Percentiles rank a stretch among this genome's conserved stretches.
These are phyloP conservation scores for Tuber microsphaerosporum DNA, from an alignment of 495 filamentous ascomycete genomes.

Conservation along the genomic window DNA sequence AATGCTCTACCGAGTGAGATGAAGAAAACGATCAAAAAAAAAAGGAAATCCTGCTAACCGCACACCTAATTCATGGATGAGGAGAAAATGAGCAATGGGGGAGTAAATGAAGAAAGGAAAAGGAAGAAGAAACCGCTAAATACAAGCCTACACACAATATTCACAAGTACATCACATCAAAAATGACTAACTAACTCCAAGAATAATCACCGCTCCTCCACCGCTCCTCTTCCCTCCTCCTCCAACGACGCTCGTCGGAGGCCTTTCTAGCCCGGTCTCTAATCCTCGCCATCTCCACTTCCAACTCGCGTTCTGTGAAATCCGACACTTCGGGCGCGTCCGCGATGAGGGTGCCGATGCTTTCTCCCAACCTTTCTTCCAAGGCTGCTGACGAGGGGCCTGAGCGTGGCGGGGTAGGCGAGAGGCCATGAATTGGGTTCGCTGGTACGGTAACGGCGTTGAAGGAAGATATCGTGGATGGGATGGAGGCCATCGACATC, in stretches of 20 bases:
- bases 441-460: slow-evolving; percentile 17
- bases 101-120: not conserved
- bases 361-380: not conserved
- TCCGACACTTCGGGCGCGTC: slow-evolving; percentile 24
- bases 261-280: slow-evolving; percentile 24
- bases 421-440: slow-evolving; percentile 24
- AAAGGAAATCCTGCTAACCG: not conserved
- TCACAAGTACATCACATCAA: not conserved
- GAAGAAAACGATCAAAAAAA: not conserved
- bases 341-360: slow-evolving; percentile 10
- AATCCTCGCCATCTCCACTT: slow-evolving; percentile 36
- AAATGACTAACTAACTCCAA: not conserved
- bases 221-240: slow-evolving; percentile 14
- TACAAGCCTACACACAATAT: not conserved
- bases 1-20: not conserved
- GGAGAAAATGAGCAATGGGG: not conserved
- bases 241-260: slow-evolving; percentile 18
- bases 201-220: not conserved
- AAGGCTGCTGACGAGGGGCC: not conserved
- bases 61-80: not conserved
- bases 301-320: slow-evolving; percentile 27
- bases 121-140: not conserved
- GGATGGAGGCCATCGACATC: slow-evolving; percentile 29
- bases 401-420: slow-evolving; percentile 30
- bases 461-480: slow-evolving; percentile 35